These are phyloP conservation scores for Penicillium turbatum DNA, from an alignment of 495 filamentous ascomycete genomes.

Conservation along the genomic window DNA sequence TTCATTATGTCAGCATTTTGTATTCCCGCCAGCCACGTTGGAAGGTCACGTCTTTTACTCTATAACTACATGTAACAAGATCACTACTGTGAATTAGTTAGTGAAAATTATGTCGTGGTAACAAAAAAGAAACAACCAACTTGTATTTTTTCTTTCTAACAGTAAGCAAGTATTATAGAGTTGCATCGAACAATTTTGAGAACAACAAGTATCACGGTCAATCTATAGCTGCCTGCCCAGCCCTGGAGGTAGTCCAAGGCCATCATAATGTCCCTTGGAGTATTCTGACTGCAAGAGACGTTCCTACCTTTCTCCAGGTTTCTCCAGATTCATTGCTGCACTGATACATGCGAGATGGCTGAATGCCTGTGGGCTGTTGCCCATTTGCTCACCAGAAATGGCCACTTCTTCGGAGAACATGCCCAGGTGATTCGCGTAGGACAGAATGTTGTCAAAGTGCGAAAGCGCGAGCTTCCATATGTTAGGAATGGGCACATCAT, in stretches of 20 bases:
- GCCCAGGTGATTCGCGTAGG: constrained; percentile 65
- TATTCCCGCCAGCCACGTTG: not conserved
- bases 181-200: not conserved
- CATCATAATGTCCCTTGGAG: not conserved
- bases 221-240: not conserved
- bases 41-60: not conserved
- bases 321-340: constrained; percentile 67
- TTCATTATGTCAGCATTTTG: not conserved
- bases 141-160: constrained; percentile 1
- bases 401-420: constrained; percentile 78
- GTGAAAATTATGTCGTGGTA: too few species aligned
- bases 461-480: constrained; percentile 60
- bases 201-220: not conserved
- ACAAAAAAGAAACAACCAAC: not conserved
- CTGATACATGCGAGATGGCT: constrained; percentile 67
- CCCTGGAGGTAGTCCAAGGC: too few species aligned
- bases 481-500: constrained; percentile 58
- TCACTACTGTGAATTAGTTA: not conserved
- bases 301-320: constrained; percentile 8
- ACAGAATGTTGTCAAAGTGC: constrained; percentile 69
- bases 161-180: not conserved
- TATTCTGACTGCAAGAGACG: not conserved
- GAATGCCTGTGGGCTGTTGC: constrained; percentile 72
- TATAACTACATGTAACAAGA: too few species aligned
- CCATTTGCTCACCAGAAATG: constrained; percentile 64